These are phyloP conservation scores for Aspergillus sp. DNA, from an alignment of 2,329 filamentous ascomycete genomes.

Conservation along the genomic window DNA sequence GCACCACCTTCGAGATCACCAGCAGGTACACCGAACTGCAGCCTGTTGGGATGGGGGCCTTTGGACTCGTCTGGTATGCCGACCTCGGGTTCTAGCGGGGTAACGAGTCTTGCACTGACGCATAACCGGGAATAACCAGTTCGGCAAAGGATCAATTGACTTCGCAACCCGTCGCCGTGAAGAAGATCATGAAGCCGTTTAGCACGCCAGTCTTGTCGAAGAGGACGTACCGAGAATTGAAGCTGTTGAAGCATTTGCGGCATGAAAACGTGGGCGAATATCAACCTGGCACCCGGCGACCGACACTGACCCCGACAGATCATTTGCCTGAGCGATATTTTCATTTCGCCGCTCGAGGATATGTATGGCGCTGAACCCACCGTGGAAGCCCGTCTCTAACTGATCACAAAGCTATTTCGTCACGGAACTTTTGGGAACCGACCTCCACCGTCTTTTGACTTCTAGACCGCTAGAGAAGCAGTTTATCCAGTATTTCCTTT, in stretches of 20 bases:
- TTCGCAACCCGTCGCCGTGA: slow-evolving; percentile 90
- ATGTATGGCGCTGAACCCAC: slow-evolving; percentile 54
- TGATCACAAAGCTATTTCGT: slow-evolving; percentile 70
- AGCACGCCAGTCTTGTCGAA: slow-evolving; percentile 98
- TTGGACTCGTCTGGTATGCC: slow-evolving; percentile 88
- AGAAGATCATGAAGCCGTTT: slow-evolving; percentile 99
- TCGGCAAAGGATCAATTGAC: slow-evolving; percentile 98
- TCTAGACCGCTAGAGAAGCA: slow-evolving; percentile 96
- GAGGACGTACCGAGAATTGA: slow-evolving; percentile 93
- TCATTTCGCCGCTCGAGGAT: slow-evolving; percentile 97
- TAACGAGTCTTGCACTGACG: slow-evolving; percentile 7
- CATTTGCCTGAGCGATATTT: slow-evolving; percentile 97
- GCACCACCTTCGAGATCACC: slow-evolving; percentile 98
- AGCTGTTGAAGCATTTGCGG: slow-evolving; percentile 89
- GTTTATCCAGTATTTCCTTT: slow-evolving; percentile 99
- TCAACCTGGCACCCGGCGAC: slow-evolving; percentile 1
- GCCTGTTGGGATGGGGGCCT: slow-evolving; percentile 97
- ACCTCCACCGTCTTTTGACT: slow-evolving; percentile 88
- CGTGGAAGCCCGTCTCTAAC: slow-evolving; percentile 3
- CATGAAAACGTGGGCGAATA: slow-evolving; percentile 77
- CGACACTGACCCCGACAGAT: slow-evolving; percentile 48
- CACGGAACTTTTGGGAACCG: slow-evolving; percentile 92
- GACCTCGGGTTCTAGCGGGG: slow-evolving; percentile 5
- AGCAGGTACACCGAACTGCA: slow-evolving; percentile 98
- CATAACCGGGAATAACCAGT: slow-evolving; percentile 40